Conservation (phyloP, 2,329 filamentous ascomycete species). For the Clarireedia monteithiana region DNA sequence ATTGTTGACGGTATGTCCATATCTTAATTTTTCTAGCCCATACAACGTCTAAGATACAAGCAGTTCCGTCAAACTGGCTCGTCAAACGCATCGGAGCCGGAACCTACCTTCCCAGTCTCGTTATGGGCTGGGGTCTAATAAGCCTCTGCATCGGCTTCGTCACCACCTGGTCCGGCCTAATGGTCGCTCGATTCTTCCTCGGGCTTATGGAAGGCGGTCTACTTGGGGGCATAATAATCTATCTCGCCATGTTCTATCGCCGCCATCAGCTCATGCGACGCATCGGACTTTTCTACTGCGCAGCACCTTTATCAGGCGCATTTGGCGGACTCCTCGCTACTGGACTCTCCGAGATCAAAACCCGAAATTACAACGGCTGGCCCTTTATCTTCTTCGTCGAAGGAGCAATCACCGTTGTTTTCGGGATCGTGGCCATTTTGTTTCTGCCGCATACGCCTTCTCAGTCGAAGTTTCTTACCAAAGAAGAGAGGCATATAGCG, state of each 20-base stretch:
- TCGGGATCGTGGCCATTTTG: not conserved
- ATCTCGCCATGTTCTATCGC: slow-evolving; percentile 55
- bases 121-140: slow-evolving; percentile 36
- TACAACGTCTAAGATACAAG: slow-evolving; percentile 36
- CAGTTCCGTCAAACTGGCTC: slow-evolving; percentile 38
- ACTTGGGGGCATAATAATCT: slow-evolving; percentile 45
- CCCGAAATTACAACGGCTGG: slow-evolving; percentile 2
- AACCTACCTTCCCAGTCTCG: slow-evolving; percentile 34
- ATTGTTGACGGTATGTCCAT: slow-evolving; percentile 37
- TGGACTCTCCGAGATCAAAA: slow-evolving; percentile 27
- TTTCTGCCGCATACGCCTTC: slow-evolving; percentile 7
- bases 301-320: slow-evolving; percentile 69
- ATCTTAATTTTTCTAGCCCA: not conserved
- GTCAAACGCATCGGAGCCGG: slow-evolving; percentile 25
- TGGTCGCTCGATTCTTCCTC: slow-evolving; percentile 39
- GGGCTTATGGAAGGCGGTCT: slow-evolving; percentile 42
- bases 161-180: slow-evolving; percentile 34
- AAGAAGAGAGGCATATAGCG: slow-evolving; percentile 1
- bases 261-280: slow-evolving; percentile 69
- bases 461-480: not conserved
- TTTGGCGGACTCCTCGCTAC: slow-evolving; percentile 66
- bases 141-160: slow-evolving; percentile 41
- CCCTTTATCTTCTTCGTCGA: slow-evolving; percentile 9
- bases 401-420: slow-evolving; percentile 1
- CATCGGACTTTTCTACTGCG: slow-evolving; percentile 79